phyloP scores from a whole-genome alignment of 2,329 filamentous ascomycete genomes.

The Simplicillium aogashimaense region DNA sequence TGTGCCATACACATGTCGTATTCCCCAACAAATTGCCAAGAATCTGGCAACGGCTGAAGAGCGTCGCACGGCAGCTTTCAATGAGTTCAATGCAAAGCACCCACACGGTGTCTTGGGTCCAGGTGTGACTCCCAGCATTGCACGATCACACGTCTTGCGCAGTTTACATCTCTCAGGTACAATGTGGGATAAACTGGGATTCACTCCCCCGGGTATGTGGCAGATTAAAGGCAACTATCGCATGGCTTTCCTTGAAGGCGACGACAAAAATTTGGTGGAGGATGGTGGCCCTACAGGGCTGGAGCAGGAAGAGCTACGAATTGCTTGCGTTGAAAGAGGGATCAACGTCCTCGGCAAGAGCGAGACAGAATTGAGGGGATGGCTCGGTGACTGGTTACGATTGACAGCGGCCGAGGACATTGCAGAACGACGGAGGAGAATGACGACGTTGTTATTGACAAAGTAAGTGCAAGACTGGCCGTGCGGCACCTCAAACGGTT shows the following conservation, averaged over 20 bases:
- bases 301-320: slow-evolving; percentile 51
- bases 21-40: slow-evolving; percentile 61
- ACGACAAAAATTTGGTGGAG: slow-evolving; percentile 58
- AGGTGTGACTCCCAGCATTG: slow-evolving; percentile 17
- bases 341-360: slow-evolving; percentile 46
- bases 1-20: slow-evolving; percentile 73
- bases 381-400: slow-evolving; percentile 38
- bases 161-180: slow-evolving; percentile 33
- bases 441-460: slow-evolving; percentile 29
- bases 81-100: slow-evolving; percentile 22
- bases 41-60: slow-evolving; percentile 46
- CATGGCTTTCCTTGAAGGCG: slow-evolving; percentile 55
- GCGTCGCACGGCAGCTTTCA: slow-evolving; percentile 39
- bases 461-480: slow-evolving; percentile 19
- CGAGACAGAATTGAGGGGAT: slow-evolving; percentile 42
- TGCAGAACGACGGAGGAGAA: slow-evolving; percentile 25
- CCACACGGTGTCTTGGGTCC: slow-evolving; percentile 25
- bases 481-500: background rate
- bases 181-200: slow-evolving; percentile 40
- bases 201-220: slow-evolving; percentile 41
- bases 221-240: slow-evolving; percentile 39
- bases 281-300: slow-evolving; percentile 50
- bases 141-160: slow-evolving; percentile 27
- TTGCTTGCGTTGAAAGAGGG: slow-evolving; percentile 64
- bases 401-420: slow-evolving; percentile 27